A percentile compares a stretch with the other conserved stretches of the same genome.
Evolutionary conservation across 2,329 filamentous ascomycete genomes (phyloP).

Genomic region (Sarocladium brachiariae): DNA sequence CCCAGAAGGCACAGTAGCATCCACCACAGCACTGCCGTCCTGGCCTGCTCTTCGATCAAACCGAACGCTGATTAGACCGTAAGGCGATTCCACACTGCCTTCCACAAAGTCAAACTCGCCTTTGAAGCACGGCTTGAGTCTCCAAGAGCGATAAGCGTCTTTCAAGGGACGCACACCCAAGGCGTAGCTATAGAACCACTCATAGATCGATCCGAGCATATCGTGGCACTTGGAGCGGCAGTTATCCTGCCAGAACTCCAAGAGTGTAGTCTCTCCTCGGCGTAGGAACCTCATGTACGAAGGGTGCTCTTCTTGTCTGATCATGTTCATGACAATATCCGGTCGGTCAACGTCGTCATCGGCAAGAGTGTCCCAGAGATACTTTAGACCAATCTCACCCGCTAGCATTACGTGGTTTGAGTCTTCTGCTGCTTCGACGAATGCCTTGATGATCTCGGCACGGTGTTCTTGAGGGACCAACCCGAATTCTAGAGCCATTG

Average conservation of each 20-base stretch:
- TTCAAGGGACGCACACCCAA: slow-evolving; percentile 29
- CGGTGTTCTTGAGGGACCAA: slow-evolving; percentile 16
- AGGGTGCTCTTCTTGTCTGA: slow-evolving; percentile 38
- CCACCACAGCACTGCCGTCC: slow-evolving; percentile 13
- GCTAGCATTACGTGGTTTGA: slow-evolving; percentile 29
- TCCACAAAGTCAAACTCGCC: slow-evolving; percentile 32
- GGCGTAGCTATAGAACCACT: slow-evolving; percentile 38
- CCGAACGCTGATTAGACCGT: slow-evolving; percentile 24
- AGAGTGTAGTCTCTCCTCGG: slow-evolving; percentile 34
- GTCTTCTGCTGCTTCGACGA: slow-evolving; percentile 18
- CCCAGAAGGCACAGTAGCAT: slow-evolving; percentile 16
- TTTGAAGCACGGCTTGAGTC: slow-evolving; percentile 29
- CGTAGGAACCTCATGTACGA: slow-evolving; percentile 41
- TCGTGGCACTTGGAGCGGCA: slow-evolving; percentile 39
- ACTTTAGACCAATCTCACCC: slow-evolving; percentile 35
- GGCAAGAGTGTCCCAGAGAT: slow-evolving; percentile 33
- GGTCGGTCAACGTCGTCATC: slow-evolving; percentile 28
- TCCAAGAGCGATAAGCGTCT: slow-evolving; percentile 33
- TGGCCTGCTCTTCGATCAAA: slow-evolving; percentile 15
- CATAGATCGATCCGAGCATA: slow-evolving; percentile 41
- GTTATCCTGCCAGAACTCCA: slow-evolving; percentile 37
- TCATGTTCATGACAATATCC: slow-evolving; percentile 35
- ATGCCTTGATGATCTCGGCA: slow-evolving; percentile 16
- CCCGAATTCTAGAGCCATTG: slow-evolving; percentile 22
- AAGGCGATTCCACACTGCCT: slow-evolving; percentile 31